Conservation (phyloP, 768 basidiomycete species). For the Dendrothele bispora region DNA sequence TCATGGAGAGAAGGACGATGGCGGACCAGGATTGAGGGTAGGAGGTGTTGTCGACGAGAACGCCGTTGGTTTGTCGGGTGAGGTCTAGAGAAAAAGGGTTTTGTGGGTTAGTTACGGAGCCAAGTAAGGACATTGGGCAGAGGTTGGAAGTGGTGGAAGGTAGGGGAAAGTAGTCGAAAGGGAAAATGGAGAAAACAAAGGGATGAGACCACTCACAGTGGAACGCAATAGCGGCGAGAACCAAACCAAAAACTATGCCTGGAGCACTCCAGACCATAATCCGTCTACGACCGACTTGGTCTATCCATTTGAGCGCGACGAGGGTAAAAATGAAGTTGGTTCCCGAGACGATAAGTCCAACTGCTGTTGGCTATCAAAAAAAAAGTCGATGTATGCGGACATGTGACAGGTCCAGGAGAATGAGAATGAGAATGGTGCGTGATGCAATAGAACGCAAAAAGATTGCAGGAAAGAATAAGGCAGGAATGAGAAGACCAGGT, state of each 20-base stretch:
- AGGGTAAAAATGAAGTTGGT: slow-evolving; percentile 82
- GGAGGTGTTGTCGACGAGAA: slow-evolving; percentile 55
- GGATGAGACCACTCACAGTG: slow-evolving; percentile 45
- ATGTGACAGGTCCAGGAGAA: too few relatives aligned
- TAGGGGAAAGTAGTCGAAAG: too few relatives aligned
- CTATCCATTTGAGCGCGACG: slow-evolving; percentile 73
- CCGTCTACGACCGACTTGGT: slow-evolving; percentile 64
- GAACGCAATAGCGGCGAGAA: slow-evolving; percentile 65
- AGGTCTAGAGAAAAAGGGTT: slow-evolving; percentile 45
- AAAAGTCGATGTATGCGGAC: too few relatives aligned
- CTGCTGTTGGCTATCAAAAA: slow-evolving; percentile 78
- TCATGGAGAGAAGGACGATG: slow-evolving; percentile 77
- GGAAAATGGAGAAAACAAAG: background rate
- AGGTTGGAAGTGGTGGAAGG: too few relatives aligned
- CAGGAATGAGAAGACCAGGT: too few relatives aligned
- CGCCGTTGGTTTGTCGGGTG: slow-evolving; percentile 58
- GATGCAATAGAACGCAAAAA: too few relatives aligned
- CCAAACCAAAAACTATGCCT: slow-evolving; percentile 68
- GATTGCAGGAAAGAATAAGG: too few relatives aligned
- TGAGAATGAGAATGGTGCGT: too few relatives aligned
- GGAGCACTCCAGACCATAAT: slow-evolving; percentile 74
- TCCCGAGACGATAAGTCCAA: slow-evolving; percentile 75
- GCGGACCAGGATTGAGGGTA: slow-evolving; percentile 66
- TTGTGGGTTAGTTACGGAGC: too few relatives aligned
- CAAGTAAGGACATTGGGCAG: too few relatives aligned